Percentiles rank a stretch among this genome's conserved stretches.
phyloP scores from a whole-genome alignment of 352 stramenopile species.

The Peronospora destructor region DNA sequence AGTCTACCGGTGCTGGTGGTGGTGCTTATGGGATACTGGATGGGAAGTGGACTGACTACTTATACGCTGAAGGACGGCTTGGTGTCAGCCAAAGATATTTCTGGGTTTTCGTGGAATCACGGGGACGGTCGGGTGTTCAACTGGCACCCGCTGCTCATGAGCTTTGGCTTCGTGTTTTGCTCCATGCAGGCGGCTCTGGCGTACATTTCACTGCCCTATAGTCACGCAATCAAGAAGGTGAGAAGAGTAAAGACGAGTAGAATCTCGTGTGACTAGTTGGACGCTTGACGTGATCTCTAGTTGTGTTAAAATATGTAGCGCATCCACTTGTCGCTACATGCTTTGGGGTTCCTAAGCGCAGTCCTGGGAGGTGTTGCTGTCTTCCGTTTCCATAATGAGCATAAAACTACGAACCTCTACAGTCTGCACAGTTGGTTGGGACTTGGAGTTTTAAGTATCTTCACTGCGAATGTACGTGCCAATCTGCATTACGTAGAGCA shows the following conservation, averaged over 20 bases:
- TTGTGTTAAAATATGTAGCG: slow-evolving; percentile 21
- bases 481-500: background rate
- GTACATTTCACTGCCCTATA: slow-evolving; percentile 66
- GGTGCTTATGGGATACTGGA: slow-evolving; percentile 68
- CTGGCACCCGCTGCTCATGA: slow-evolving; percentile 86
- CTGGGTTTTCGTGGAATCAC: slow-evolving; percentile 63
- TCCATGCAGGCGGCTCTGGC: slow-evolving; percentile 54
- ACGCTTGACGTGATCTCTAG: background rate
- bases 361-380: slow-evolving; percentile 60
- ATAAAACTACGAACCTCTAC: slow-evolving; percentile 81
- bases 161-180: slow-evolving; percentile 76
- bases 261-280: background rate
- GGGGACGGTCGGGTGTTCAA: slow-evolving; percentile 73
- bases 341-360: slow-evolving; percentile 50
- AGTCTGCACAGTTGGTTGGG: slow-evolving; percentile 86
- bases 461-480: slow-evolving; percentile 34
- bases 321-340: slow-evolving; percentile 69
- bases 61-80: slow-evolving; percentile 39
- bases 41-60: slow-evolving; percentile 54
- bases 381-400: slow-evolving; percentile 85
- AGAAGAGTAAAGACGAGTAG: background rate
- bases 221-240: slow-evolving; percentile 62
- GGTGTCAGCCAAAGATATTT: slow-evolving; percentile 39
- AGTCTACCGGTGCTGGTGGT: slow-evolving; percentile 46
- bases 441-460: slow-evolving; percentile 52